Conservation (phyloP, 768 basidiomycete genomes). For the Cubamyces sp. region DNA sequence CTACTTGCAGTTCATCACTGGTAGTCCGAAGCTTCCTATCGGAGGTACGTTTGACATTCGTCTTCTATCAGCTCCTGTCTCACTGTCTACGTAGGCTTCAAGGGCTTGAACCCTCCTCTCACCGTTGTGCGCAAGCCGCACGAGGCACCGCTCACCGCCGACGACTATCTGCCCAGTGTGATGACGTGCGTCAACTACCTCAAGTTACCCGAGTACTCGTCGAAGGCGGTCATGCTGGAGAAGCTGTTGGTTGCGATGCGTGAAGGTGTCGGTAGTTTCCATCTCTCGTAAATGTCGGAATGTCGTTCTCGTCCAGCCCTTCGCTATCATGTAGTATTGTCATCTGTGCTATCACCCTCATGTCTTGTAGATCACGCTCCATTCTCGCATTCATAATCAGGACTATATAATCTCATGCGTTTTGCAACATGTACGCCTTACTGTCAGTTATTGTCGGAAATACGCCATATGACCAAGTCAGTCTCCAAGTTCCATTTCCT, state of each 20-base stretch:
- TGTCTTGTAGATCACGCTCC: slow-evolving; percentile 25
- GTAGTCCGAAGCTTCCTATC: slow-evolving; percentile 94
- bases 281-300: slow-evolving; percentile 70
- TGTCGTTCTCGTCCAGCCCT: slow-evolving; percentile 6
- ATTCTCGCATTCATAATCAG: slow-evolving; percentile 8
- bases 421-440: neutral
- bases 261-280: slow-evolving; percentile 97
- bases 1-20: slow-evolving; percentile 96
- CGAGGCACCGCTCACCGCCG: slow-evolving; percentile 86
- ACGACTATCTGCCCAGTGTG: slow-evolving; percentile 94
- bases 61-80: slow-evolving; percentile 2
- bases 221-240: slow-evolving; percentile 80
- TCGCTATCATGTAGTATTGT: slow-evolving; percentile 22
- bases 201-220: slow-evolving; percentile 95
- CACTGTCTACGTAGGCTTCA: slow-evolving; percentile 67
- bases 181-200: slow-evolving; percentile 99
- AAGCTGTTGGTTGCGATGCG: slow-evolving; percentile 85
- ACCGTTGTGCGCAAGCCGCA: slow-evolving; percentile 98
- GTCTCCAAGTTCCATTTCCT: too few relatives aligned
- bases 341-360: slow-evolving; percentile 27
- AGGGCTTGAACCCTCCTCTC: slow-evolving; percentile 88
- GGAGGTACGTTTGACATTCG: slow-evolving; percentile 63
- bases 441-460: neutral
- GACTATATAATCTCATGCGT: slow-evolving; percentile 21
- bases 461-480: too few relatives aligned